A percentile compares a stretch with the other conserved stretches of the same genome.
Conservation (phyloP, 208 protist genomes). For the Trypanosoma platydactyli region DNA sequence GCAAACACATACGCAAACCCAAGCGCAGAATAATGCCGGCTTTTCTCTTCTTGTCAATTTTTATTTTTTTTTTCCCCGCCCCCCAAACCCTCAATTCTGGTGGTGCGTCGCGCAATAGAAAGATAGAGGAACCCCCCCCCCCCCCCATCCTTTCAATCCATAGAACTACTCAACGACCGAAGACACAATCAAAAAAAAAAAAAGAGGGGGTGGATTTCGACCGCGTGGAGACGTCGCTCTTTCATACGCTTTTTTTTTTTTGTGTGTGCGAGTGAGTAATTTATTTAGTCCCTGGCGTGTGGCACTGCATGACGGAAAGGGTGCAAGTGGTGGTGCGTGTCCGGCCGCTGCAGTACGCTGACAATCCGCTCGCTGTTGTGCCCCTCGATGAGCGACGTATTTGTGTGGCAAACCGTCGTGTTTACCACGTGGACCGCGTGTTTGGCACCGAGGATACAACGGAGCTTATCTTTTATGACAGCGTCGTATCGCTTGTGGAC, state of each 20-base stretch:
- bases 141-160: too few species aligned
- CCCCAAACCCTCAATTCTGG: too few species aligned
- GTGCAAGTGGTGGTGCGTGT: conserved; percentile 86
- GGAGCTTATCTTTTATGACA: conserved; percentile 68
- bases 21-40: too few species aligned
- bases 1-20: too few species aligned
- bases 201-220: too few species aligned
- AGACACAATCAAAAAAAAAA: too few species aligned
- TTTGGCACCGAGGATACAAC: conserved; percentile 69
- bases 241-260: conserved; percentile 17
- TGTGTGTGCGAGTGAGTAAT: not conserved
- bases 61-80: too few species aligned
- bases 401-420: conserved; percentile 62
- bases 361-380: conserved; percentile 43
- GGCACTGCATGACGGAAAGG: conserved; percentile 39
- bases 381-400: conserved; percentile 67
- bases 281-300: not conserved
- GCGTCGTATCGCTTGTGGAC: conserved; percentile 68
- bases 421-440: conserved; percentile 90
- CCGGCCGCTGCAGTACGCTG: conserved; percentile 46
- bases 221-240: too few species aligned
- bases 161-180: too few species aligned
- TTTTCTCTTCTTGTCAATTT: too few species aligned
- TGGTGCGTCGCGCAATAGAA: too few species aligned
- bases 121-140: too few species aligned